phyloP scores from a whole-genome alignment of 2,329 filamentous ascomycete genomes.

The Monilinia fructigena region DNA sequence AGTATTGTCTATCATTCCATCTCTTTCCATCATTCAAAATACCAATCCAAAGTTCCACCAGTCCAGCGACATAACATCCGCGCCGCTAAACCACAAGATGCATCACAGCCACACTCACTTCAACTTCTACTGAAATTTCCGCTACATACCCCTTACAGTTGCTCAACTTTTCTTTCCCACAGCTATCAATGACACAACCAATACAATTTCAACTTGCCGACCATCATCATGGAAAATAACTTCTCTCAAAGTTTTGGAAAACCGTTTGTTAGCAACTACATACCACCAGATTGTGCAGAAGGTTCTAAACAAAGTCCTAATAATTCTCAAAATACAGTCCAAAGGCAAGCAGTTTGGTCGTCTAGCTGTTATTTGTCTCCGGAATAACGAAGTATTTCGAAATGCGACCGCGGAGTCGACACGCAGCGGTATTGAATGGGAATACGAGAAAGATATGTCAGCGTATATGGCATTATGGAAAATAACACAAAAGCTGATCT shows the following conservation, averaged over 20 bases:
- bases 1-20: not conserved
- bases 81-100: not conserved
- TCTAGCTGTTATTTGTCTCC: conserved; percentile 58
- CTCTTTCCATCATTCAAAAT: too few relatives aligned
- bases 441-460: conserved; percentile 61
- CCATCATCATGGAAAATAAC: not conserved
- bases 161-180: not conserved
- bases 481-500: conserved; percentile 53
- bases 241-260: not conserved
- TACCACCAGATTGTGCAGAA: conserved; percentile 22
- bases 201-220: not conserved
- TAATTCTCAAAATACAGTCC: conserved; percentile 41
- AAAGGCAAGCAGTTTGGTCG: conserved; percentile 61
- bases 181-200: not conserved
- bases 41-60: too few relatives aligned
- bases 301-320: conserved; percentile 26
- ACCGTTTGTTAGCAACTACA: conserved; percentile 21
- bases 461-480: not conserved
- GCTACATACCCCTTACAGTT: not conserved
- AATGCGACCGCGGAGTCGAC: conserved; percentile 65
- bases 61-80: not conserved
- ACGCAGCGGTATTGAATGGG: conserved; percentile 51
- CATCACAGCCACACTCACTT: not conserved
- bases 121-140: not conserved
- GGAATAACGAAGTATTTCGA: conserved; percentile 62